Percentiles rank a stretch among this genome's conserved stretches.
Evolutionary conservation across 2,329 filamentous ascomycete genomes (phyloP).

Genomic region (Epichloe hybrida): DNA sequence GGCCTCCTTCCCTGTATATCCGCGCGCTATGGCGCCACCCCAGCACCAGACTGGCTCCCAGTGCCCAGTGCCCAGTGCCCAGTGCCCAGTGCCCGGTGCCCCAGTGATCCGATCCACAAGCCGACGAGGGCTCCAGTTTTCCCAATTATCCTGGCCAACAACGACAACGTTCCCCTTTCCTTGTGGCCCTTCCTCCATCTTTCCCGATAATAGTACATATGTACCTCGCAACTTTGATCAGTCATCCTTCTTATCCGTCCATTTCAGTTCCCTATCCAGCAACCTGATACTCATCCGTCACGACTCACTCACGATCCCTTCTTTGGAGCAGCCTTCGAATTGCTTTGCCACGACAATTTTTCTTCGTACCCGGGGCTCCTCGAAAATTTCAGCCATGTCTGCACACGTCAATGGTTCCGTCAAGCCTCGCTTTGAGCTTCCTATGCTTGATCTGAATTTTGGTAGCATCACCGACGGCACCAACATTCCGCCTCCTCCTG

Average conservation of each 20-base stretch:
- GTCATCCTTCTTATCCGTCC: not conserved
- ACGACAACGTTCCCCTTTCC: slow-evolving; percentile 5
- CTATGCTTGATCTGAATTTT: slow-evolving; percentile 44
- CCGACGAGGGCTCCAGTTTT: slow-evolving; percentile 8
- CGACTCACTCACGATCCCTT: not conserved
- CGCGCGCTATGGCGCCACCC: not conserved
- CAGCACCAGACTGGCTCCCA: too few species aligned
- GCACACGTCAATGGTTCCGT: slow-evolving; percentile 17
- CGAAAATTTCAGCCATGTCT: slow-evolving; percentile 15
- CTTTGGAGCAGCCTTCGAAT: not conserved
- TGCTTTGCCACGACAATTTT: not conserved
- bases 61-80: too few species aligned
- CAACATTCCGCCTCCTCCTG: slow-evolving; percentile 43
- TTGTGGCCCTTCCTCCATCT: not conserved
- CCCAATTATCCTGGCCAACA: slow-evolving; percentile 3
- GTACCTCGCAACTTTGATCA: not conserved
- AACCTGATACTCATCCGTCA: not conserved
- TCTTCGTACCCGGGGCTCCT: not conserved
- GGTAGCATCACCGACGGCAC: slow-evolving; percentile 47
- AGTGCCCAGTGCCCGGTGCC: too few species aligned
- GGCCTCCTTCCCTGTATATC: not conserved
- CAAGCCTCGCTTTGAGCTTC: slow-evolving; percentile 38
- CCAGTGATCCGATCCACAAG: not conserved
- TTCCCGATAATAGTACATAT: not conserved
- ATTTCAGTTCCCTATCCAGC: not conserved